Evolutionary conservation across 2,329 filamentous ascomycete genomes (phyloP).

Genomic region (Pseudogymnoascus sp.): DNA sequence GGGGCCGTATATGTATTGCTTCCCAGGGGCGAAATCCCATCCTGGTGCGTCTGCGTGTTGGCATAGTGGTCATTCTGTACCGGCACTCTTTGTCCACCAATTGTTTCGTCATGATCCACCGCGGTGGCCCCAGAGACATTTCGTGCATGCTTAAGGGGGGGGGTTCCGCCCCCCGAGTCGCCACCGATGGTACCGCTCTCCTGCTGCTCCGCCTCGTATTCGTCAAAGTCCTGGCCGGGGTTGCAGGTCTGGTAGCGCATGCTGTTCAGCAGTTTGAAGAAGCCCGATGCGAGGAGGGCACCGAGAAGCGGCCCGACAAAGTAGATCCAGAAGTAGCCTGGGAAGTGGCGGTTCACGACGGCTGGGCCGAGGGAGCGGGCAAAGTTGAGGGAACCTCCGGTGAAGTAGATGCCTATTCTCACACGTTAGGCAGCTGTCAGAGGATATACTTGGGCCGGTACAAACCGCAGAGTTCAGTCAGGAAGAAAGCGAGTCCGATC

Average conservation of each 20-base stretch:
- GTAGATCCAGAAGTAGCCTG: conserved; percentile 41
- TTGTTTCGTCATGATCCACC: not conserved
- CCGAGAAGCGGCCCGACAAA: conserved; percentile 45
- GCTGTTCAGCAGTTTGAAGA: conserved; percentile 43
- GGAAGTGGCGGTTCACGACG: conserved; percentile 35
- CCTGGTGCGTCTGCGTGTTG: not conserved
- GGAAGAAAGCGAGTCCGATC: conserved; percentile 39
- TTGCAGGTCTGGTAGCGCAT: conserved; percentile 45
- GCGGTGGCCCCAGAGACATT: conserved; percentile 4
- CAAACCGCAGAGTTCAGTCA: conserved; percentile 34
- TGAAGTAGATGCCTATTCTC: conserved; percentile 36
- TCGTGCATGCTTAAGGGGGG: not conserved
- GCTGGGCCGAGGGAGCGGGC: conserved; percentile 39
- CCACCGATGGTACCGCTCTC: not conserved
- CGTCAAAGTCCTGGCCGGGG: conserved; percentile 35
- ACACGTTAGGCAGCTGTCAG: not conserved
- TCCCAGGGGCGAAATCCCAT: not conserved
- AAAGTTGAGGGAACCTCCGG: conserved; percentile 41
- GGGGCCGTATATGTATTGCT: not conserved
- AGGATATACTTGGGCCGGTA: conserved; percentile 7
- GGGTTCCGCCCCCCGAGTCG: not conserved
- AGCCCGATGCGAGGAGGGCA: conserved; percentile 37
- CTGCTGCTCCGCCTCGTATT: not conserved
- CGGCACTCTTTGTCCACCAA: not conserved
- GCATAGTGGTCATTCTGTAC: not conserved